Evolutionary conservation across 805 yeast species (phyloP), one percentile per base, ranked within the genome.

Genomic region (Metschnikowia chrysomelidarum): DNA sequence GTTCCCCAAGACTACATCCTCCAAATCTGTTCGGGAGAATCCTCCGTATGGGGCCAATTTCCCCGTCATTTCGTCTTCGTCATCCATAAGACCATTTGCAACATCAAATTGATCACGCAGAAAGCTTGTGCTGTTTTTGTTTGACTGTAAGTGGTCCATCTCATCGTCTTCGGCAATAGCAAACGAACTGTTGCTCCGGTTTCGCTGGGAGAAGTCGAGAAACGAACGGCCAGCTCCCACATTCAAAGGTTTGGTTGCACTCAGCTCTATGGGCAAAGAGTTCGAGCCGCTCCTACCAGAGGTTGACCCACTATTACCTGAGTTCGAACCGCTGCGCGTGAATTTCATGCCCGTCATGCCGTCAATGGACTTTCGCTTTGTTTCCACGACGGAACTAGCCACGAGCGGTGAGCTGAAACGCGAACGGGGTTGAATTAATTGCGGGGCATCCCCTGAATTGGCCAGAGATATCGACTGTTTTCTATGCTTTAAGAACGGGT

Each of bases 41-140:
- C 94, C 94, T 5, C 93, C 91, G 59, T 73, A 84, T 1, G 82
- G 82, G 2, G 80, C 71, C 37, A 76, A 59, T 38, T 63, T 76
- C 46, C 32, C 46, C 15, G 33, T 27, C 10, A 34, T 28, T 9
- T 35, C 46, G 13, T 38, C 46, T 14, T 47, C 49, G 18, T 44
- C 47, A 16, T 46, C 46, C 19, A 41, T 36, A 15, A 42, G 22
- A 20, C 37, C 28, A 6, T 41, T 35, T 10, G 44, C 33, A 10
- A 32, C 30, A 29, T 36, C 48, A 27, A 39, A 45, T 8, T 47
- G 49, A 28, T 45, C 47, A 11, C 38, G 34, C 9, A 34, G 25
- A 15, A 15, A 16, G 1, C 46, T 33, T 2, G 43, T 15, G 13
- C 46, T 26, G 0, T n/a, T 7, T 19, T 24, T 35, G 11, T 21